Base-by-base conservation (phyloP, 441 rosid species). In the Geranium incanum region DNA sequence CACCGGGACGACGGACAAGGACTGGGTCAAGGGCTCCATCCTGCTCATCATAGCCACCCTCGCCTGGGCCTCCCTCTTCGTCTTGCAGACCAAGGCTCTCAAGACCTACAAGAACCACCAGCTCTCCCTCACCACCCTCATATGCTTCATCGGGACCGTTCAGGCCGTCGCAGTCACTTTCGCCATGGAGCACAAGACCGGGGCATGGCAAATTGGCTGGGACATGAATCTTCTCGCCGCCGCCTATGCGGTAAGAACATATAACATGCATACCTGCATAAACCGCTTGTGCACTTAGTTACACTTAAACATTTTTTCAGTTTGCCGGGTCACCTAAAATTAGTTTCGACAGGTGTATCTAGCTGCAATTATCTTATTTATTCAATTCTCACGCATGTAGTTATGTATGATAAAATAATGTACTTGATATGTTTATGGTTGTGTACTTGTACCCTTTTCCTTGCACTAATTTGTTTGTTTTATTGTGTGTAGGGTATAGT, bases 141-240 rank as follows among this genome's bases (percentile, higher is more conserved):
- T 93, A 65, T 90, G 93, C 75, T 89, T 87, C 77, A 55, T 85
- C 50, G 98, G 98, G 71, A 93, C 95, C 7, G 59, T 93, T 13
- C 96, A 93, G 76, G 91, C 98, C 3, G 77, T 84, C 12, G 96
- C 82, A 37, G 82, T 91, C 50, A 83, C 97, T 12, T 81, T 91
- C 36, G 88, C 78, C 50, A 85, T 93, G 96, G 98, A 93, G 57
- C 95, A 84, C 73, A 86, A 83, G 33, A 60, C 83, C 62, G 79
- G 89, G 16, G 95, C 39, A 57, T 93, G 93, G 89, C 72, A 63
- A 72, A 84, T 89, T 69, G 88, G 93, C 66, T 87, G 86, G 78
- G 97, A 93, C 91, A 89, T 89, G 95, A 87, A 88, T 78, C 96
- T 93, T 52, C 89, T 93, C 4, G 97, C 98, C 64, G 96, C 98